Conservation (phyloP, 768 basidiomycete species). For the Suillus subalutaceus region DNA sequence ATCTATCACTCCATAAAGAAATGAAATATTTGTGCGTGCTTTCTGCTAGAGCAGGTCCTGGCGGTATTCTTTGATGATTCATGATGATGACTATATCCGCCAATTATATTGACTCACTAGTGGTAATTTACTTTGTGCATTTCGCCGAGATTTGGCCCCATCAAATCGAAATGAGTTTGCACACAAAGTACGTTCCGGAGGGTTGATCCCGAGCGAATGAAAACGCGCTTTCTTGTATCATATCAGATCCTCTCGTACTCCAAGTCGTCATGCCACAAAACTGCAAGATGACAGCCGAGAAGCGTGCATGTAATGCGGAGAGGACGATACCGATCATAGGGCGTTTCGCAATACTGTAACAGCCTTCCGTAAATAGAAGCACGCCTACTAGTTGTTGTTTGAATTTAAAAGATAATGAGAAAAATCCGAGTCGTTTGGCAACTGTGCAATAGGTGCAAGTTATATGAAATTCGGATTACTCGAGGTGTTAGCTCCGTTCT, state of each 20-base stretch:
- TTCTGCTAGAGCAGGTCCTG: neutral
- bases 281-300: neutral
- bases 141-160: neutral
- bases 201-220: neutral
- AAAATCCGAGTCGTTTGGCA: neutral
- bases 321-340: neutral
- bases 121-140: too few relatives aligned
- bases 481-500: neutral
- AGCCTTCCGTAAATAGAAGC: neutral
- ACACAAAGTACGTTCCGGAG: neutral
- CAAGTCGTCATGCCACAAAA: neutral
- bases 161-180: neutral
- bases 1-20: neutral
- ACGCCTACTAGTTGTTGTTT: neutral
- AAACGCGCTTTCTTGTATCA: neutral
- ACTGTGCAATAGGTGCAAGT: neutral
- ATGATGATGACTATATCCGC: neutral
- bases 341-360: neutral
- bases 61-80: neutral
- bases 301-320: constrained; percentile 5
- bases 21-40: neutral
- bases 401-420: neutral
- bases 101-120: neutral
- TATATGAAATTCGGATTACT: neutral
- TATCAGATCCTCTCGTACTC: neutral